Evolutionary conservation across 2,329 filamentous ascomycete genomes (phyloP), one percentile per base, ranked within the genome.

Genomic region (Neobulgaria alba): DNA sequence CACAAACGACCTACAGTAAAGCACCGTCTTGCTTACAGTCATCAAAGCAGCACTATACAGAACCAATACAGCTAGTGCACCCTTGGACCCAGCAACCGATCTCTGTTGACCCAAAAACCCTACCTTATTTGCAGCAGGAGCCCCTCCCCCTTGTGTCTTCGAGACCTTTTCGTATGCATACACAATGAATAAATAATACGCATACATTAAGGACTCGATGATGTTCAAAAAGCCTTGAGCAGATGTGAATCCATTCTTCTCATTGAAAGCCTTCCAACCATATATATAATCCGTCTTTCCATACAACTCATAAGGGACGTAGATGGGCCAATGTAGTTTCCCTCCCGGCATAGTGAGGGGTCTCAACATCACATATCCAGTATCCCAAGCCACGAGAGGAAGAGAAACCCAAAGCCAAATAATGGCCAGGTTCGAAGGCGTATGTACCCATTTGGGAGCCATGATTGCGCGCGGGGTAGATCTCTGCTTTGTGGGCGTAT

Each of bases 311-410:
- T 85, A 85, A 0, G 78, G 79, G 5, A 63, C 67, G 73, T 75
- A 85, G 36, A 84, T 54, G 0, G 76, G 75, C 52, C 66, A 71
- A 52, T 83, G 78, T 10, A 76, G 61, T 10, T 59, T 64, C 3
- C 79, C 78, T 20, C 79, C 79, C 0, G 76, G 73, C 77, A 85
- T 83, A 39, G 69, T 77, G 58, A 79, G 68, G 10, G 81, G 81
- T 34, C 81, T 77, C 29, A 81, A 62, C 36, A 84, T 60, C 10
- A 83, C 71, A 59, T 83, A 85, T 21, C 67, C 63, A 2, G 68
- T 67, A 55, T 84, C 81, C 81, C 78, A 84, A 5, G 73, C 54
- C n/a, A 84, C 78, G 10, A 83, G 63, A 1, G 78, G 79, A 2
- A 82, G 61, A n/a, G 76, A 79, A 44, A 81, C 50, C 12, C 67